A percentile compares a stretch with the other conserved stretches of the same genome.
Conservation (phyloP, 768 basidiomycete genomes). For the Termitomyces sp. region DNA sequence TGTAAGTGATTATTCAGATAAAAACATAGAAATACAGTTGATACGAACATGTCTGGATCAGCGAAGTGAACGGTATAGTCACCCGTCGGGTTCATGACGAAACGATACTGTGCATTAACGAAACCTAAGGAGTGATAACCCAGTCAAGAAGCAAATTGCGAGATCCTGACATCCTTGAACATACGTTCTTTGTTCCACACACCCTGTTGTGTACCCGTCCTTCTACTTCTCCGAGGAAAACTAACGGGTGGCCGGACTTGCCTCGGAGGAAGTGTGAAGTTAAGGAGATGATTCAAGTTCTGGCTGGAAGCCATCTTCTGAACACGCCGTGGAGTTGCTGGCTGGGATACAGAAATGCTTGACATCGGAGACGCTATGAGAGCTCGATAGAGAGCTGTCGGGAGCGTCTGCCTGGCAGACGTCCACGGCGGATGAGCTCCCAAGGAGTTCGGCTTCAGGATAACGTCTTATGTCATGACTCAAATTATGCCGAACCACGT, state of each 20-base stretch:
- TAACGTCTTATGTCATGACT: slow-evolving; percentile 28
- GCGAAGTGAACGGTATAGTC: slow-evolving; percentile 93
- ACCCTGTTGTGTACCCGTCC: slow-evolving; percentile 52
- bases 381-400: neutral
- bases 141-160: slow-evolving; percentile 13
- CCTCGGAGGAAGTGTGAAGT: slow-evolving; percentile 89
- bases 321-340: slow-evolving; percentile 48
- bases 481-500: slow-evolving; percentile 26
- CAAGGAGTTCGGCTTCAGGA: slow-evolving; percentile 1
- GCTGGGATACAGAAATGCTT: slow-evolving; percentile 25
- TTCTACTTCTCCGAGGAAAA: slow-evolving; percentile 73
- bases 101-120: slow-evolving; percentile 94
- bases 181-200: slow-evolving; percentile 91
- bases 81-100: slow-evolving; percentile 91
- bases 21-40: neutral
- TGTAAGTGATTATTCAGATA: slow-evolving; percentile 22
- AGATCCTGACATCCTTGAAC: slow-evolving; percentile 25
- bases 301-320: slow-evolving; percentile 66
- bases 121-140: slow-evolving; percentile 51
- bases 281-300: slow-evolving; percentile 80
- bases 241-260: slow-evolving; percentile 52
- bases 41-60: slow-evolving; percentile 88
- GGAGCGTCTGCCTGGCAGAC: slow-evolving; percentile 22
- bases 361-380: slow-evolving; percentile 25
- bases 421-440: slow-evolving; percentile 24